These are phyloP conservation scores for Melastoma malabathricum DNA, from an alignment of 345 rosid genomes.

Conservation along the genomic window DNA sequence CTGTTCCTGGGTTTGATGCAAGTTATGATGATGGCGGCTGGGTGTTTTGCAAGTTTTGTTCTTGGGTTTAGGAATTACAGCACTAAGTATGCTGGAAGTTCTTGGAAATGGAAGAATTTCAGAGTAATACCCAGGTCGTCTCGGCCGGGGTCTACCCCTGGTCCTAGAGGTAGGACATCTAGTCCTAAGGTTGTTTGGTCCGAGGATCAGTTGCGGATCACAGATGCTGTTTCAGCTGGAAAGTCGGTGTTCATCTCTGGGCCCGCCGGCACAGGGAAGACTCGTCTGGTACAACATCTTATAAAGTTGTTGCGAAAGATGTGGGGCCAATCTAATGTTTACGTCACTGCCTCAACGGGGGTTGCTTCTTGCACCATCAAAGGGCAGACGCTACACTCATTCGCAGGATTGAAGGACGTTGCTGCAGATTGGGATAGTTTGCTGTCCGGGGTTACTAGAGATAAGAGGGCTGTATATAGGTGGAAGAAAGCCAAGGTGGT, in stretches of 20 bases:
- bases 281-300: constrained; percentile 10
- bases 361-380: constrained; percentile 21
- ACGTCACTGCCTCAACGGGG: constrained; percentile 30
- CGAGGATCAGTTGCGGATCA: constrained; percentile 17
- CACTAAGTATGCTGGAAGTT: neutral
- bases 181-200: constrained; percentile 10
- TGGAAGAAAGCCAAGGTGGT: constrained; percentile 20
- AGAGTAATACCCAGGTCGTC: too few relatives aligned
- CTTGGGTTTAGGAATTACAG: constrained; percentile 11
- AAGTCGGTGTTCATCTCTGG: constrained; percentile 20
- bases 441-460: constrained; percentile 8
- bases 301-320: constrained; percentile 6
- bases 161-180: too few relatives aligned
- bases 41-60: constrained; percentile 7
- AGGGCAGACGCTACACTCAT: constrained; percentile 26
- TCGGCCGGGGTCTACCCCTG: too few relatives aligned
- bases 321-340: constrained; percentile 12
- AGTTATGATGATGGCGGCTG: constrained; percentile 3
- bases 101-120: neutral
- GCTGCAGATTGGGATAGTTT: neutral
- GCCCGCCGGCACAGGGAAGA: constrained; percentile 29
- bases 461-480: constrained; percentile 13
- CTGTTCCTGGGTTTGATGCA: neutral
- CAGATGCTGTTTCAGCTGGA: constrained; percentile 11
- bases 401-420: constrained; percentile 15